A percentile compares a stretch with the other conserved stretches of the same genome.
Evolutionary conservation across 2,329 filamentous ascomycete species (phyloP).

Genomic region (Plectosphaerella cucumerina): DNA sequence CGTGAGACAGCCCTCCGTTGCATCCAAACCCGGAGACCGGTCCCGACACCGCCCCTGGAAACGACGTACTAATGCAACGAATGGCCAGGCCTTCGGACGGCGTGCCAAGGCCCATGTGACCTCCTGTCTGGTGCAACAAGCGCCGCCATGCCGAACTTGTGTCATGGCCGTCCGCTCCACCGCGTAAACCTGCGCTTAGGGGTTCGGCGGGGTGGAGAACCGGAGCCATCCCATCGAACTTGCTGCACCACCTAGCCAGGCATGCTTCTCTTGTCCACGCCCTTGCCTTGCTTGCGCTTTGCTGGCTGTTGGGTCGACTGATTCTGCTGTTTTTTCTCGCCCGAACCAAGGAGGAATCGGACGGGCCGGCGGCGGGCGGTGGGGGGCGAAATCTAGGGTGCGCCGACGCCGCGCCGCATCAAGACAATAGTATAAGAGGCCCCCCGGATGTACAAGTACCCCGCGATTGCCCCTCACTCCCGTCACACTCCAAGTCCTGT

Average conservation of each 20-base stretch:
- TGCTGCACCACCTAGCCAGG: no score
- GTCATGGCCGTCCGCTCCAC: slow-evolving; percentile 14
- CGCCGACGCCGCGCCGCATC: background rate
- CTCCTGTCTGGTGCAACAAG: slow-evolving; percentile 18
- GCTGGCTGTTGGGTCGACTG: background rate
- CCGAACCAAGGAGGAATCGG: no score
- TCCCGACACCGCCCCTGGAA: background rate
- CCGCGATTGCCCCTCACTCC: slow-evolving; percentile 13
- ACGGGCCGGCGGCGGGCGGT: background rate
- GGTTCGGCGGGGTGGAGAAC: slow-evolving; percentile 5
- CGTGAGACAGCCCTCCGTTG: background rate
- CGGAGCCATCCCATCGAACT: background rate
- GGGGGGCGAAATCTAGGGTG: background rate
- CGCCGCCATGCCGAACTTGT: background rate
- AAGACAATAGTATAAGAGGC: background rate
- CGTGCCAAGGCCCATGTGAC: slow-evolving; percentile 15
- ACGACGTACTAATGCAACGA: no score
- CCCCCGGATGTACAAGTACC: slow-evolving; percentile 5
- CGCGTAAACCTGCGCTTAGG: slow-evolving; percentile 19
- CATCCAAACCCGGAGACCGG: background rate
- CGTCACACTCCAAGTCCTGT: slow-evolving; percentile 5
- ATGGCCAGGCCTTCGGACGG: background rate
- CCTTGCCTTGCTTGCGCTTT: background rate
- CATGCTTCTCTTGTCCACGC: no score
- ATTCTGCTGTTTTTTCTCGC: background rate